Evolutionary conservation across 768 basidiomycete species (phyloP).

Genomic region (Solioccasus polychromus): DNA sequence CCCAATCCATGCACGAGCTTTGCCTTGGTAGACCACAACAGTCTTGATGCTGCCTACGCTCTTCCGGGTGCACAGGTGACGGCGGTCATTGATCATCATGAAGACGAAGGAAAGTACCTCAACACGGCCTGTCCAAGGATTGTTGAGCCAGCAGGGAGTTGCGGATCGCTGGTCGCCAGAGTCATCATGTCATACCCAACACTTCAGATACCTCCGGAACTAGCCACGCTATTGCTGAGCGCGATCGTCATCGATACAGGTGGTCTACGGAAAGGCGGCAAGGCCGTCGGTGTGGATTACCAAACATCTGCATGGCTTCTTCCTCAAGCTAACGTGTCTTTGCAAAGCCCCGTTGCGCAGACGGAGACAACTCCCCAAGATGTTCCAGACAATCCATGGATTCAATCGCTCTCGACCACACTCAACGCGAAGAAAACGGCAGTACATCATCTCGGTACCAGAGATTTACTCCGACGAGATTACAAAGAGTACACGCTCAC

Average conservation of each 20-base stretch:
- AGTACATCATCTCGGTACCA: conserved; percentile 61
- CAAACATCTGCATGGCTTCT: conserved; percentile 63
- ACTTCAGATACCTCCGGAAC: conserved; percentile 44
- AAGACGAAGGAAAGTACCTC: conserved; percentile 70
- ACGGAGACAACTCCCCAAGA: conserved; percentile 14
- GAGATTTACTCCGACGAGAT: conserved; percentile 88
- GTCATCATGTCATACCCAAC: conserved; percentile 22
- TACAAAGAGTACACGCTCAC: conserved; percentile 82
- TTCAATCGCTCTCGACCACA: conserved; percentile 51
- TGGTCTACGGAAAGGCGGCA: conserved; percentile 75
- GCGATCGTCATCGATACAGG: conserved; percentile 87
- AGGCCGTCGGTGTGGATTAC: conserved; percentile 65
- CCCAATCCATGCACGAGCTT: conserved; percentile 49
- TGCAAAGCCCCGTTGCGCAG: conserved; percentile 1
- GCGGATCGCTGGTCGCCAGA: conserved; percentile 62
- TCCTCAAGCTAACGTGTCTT: conserved; percentile 48
- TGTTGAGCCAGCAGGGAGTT: conserved; percentile 73
- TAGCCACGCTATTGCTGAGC: conserved; percentile 76
- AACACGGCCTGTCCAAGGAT: conserved; percentile 64
- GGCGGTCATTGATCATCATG: conserved; percentile 89
- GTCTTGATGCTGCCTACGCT: conserved; percentile 47
- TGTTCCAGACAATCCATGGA: conserved; percentile 38
- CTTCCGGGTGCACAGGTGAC: conserved; percentile 49
- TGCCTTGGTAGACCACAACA: conserved; percentile 91
- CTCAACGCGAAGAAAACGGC: conserved; percentile 54